Base-by-base conservation (phyloP, 257 asterid species). In the Verbascum thapsus region DNA sequence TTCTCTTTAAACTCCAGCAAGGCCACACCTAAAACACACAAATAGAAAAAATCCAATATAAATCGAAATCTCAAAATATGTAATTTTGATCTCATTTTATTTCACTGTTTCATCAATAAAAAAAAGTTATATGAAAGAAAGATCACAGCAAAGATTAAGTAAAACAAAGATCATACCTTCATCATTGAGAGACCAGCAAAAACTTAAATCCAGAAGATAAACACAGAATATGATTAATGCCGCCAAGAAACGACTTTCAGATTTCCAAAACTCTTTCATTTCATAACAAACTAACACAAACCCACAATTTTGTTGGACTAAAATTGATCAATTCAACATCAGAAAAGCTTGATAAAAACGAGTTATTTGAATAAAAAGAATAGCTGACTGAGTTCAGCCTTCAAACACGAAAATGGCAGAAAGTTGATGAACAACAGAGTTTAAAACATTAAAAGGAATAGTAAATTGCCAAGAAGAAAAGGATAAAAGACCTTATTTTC, bases 81-180 rank as follows among this genome's bases (percentile, higher is more conserved):
- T 20, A 19, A 26, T 10, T 45, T 40, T 51, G 11, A n/a, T 18
- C 8, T 12, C 41, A 20, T 32, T 19, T 20, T n/a, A n/a, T 54
- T 19, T 30, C 15, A 42, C 12, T 34, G 13, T 13, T 69, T 45
- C n/a, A 51, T 48, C 12, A 51, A 56, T 22, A 1, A 11, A 23
- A 64, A 38, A 57, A 68, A 65, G 13, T 7, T 3, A 26, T 12
- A 9, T 30, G 19, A 53, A 18, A n/a, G 11, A 39, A 56, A 15
- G 8, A 16, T n/a, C n/a, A n/a, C n/a, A 57, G n/a, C n/a, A n/a
- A n/a, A n/a, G n/a, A n/a, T n/a, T n/a, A n/a, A n/a, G n/a, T n/a
- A n/a, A n/a, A n/a, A n/a, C 10, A 71, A 34, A 53, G 43, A 11
- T 6, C 72, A 17, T 73, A 91, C 98, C 98, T 84, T 91, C 96